phyloP scores from a whole-genome alignment of 371 early-diverging fungal species.

The Mucor piriformis region DNA sequence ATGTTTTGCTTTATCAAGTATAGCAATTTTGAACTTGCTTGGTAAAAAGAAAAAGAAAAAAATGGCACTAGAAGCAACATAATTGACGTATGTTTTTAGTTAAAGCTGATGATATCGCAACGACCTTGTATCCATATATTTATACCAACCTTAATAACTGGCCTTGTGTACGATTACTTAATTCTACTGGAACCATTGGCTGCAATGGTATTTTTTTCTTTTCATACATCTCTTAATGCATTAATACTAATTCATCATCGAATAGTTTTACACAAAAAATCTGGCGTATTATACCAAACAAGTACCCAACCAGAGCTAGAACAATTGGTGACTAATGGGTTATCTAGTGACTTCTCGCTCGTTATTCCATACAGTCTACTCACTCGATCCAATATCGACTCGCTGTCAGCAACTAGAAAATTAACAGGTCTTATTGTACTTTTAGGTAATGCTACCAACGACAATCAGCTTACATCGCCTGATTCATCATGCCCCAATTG shows the following conservation, averaged over 20 bases:
- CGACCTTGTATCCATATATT: slow-evolving; percentile 50
- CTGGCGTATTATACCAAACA: slow-evolving; percentile 66
- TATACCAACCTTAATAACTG: slow-evolving; percentile 58
- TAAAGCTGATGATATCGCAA: slow-evolving; percentile 44
- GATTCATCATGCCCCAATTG: slow-evolving; percentile 75
- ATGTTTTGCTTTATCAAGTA: slow-evolving; percentile 12
- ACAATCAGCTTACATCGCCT: slow-evolving; percentile 42
- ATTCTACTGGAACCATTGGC: slow-evolving; percentile 60
- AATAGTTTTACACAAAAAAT: slow-evolving; percentile 30
- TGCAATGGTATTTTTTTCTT: slow-evolving; percentile 51
- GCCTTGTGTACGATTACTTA: slow-evolving; percentile 66
- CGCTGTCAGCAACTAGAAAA: slow-evolving; percentile 17
- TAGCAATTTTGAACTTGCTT: slow-evolving; percentile 1
- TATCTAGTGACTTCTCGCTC: slow-evolving; percentile 53
- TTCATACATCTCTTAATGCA: background rate
- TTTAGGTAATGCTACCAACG: slow-evolving; percentile 7
- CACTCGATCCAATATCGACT: slow-evolving; percentile 37
- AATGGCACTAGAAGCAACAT: no score
- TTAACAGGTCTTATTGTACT: slow-evolving; percentile 36
- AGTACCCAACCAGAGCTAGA: slow-evolving; percentile 54
- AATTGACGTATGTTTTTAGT: background rate
- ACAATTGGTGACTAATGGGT: slow-evolving; percentile 34
- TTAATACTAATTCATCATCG: no score
- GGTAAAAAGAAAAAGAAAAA: background rate
- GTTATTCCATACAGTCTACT: slow-evolving; percentile 66